phyloP scores from a whole-genome alignment of 2,329 filamentous ascomycete species.

The Fusarium keratoplasticum region DNA sequence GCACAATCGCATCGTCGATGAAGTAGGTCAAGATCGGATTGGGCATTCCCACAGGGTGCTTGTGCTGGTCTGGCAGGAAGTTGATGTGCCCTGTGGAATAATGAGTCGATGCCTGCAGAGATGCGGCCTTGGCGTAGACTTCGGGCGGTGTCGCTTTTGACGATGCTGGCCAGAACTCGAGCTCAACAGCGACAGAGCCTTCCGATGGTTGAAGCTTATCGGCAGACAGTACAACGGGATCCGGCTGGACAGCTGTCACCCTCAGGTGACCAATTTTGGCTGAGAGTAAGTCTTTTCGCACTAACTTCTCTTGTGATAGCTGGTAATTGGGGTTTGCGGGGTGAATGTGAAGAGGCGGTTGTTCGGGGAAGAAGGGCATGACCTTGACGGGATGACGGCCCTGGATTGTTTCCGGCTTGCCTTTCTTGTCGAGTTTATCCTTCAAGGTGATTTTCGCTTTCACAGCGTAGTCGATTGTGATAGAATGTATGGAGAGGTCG shows the following conservation, averaged over 20 bases:
- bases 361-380: conserved; percentile 29
- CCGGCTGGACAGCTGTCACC: conserved; percentile 18
- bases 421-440: background rate
- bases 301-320: conserved; percentile 23
- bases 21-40: conserved; percentile 29
- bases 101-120: conserved; percentile 25
- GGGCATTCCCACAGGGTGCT: conserved; percentile 3
- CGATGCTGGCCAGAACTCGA: conserved; percentile 34
- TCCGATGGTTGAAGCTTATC: conserved; percentile 25
- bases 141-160: conserved; percentile 17
- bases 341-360: conserved; percentile 25
- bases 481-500: conserved; percentile 31
- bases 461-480: conserved; percentile 26
- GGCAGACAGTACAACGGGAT: conserved; percentile 23
- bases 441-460: background rate
- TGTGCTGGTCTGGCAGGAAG: conserved; percentile 31
- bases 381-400: conserved; percentile 21
- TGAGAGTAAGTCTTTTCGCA: conserved; percentile 30
- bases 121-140: conserved; percentile 22
- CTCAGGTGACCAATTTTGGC: conserved; percentile 24
- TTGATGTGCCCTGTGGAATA: conserved; percentile 28
- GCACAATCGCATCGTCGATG: conserved; percentile 6
- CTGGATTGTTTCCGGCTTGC: background rate
- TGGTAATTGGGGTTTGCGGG: conserved; percentile 17
- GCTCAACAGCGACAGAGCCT: conserved; percentile 8